These are phyloP conservation scores for Kodamaea sagamina DNA, from an alignment of 805 yeast genomes.

Conservation along the genomic window DNA sequence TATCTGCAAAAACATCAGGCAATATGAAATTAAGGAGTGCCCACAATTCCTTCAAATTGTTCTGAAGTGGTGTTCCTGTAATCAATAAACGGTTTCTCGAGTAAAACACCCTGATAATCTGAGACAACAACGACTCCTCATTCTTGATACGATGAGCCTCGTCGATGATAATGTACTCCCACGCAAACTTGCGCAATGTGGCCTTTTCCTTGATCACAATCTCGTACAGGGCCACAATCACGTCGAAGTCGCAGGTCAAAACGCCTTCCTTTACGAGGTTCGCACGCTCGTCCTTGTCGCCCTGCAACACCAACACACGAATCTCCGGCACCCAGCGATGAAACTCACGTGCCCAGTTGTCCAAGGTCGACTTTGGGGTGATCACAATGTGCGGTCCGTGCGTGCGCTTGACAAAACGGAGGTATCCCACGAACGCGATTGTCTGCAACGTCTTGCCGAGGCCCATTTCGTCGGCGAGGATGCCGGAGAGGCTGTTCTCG, in stretches of 20 bases:
- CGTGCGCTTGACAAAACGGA: conserved; percentile 56
- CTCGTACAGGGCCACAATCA: conserved; percentile 71
- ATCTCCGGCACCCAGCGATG: conserved; percentile 81
- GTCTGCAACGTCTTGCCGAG: conserved; percentile 81
- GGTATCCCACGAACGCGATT: conserved; percentile 71
- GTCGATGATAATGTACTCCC: conserved; percentile 79
- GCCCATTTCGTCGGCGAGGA: conserved; percentile 86
- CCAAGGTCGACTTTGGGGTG: conserved; percentile 79
- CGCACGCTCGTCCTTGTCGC: conserved; percentile 69
- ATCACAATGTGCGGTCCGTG: conserved; percentile 64
- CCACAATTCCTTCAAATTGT: conserved; percentile 79
- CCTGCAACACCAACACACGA: conserved; percentile 67
- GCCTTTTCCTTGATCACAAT: conserved; percentile 76
- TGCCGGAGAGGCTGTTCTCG: conserved; percentile 70
- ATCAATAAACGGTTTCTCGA: conserved; percentile 69
- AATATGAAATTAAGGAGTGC: conserved; percentile 72
- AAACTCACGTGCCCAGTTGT: conserved; percentile 80
- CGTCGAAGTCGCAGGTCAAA: conserved; percentile 67
- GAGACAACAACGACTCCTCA: conserved; percentile 71
- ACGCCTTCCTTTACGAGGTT: conserved; percentile 52
- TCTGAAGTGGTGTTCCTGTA: conserved; percentile 83
- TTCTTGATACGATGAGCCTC: conserved; percentile 85
- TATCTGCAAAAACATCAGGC: conserved; percentile 77
- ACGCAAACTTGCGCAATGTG: conserved; percentile 61
- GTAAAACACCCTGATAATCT: conserved; percentile 70